phyloP scores from a whole-genome alignment of 129 eudicot species.

The Calendula officinalis region DNA sequence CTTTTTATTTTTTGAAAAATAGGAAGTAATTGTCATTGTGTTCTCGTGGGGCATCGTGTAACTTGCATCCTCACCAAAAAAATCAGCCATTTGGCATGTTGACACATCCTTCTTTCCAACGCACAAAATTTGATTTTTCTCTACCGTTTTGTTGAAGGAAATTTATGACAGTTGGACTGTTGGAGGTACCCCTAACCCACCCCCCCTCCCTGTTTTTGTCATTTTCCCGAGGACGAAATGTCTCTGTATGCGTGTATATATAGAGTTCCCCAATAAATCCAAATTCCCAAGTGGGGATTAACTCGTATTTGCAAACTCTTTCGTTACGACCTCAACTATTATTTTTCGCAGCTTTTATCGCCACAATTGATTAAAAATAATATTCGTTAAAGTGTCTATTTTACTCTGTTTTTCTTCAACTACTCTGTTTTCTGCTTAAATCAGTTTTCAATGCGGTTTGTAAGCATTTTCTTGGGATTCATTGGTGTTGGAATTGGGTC shows the following conservation, averaged over 20 bases:
- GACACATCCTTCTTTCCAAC: no score
- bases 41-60: no score
- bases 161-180: conserved; percentile 8
- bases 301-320: no score
- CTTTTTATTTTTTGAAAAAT: no score
- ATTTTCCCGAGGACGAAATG: no score
- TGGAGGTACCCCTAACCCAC: no score
- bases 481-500: conserved; percentile 58
- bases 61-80: no score
- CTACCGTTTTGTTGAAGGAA: not conserved
- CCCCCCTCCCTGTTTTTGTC: not conserved
- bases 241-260: not conserved
- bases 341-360: conserved; percentile 3
- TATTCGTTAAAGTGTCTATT: conserved; percentile 12
- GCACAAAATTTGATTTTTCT: not conserved
- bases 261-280: conserved; percentile 1
- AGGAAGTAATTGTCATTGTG: no score
- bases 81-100: no score
- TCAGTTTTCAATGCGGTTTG: conserved; percentile 45
- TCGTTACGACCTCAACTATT: not conserved
- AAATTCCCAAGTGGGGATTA: not conserved
- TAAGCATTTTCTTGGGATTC: conserved; percentile 48
- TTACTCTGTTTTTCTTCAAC: conserved; percentile 8
- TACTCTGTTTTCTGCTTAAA: not conserved
- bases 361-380: conserved; percentile 1